phyloP scores from a whole-genome alignment of 305 asterid species.

The Fraxinus dipetala region DNA sequence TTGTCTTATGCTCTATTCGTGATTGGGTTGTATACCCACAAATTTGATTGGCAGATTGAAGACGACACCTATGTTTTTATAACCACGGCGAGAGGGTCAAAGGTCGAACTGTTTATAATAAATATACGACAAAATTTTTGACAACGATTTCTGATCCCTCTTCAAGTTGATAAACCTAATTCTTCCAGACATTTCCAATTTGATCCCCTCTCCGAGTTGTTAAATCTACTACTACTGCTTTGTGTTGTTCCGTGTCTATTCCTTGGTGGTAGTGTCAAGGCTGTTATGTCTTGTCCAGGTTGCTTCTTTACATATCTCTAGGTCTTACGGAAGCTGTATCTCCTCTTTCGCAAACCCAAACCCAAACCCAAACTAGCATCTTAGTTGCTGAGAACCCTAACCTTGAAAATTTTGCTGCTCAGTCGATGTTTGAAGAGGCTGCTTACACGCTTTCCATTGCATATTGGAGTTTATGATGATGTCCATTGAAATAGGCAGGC shows the following conservation, averaged over 20 bases:
- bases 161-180: no score
- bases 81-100: no score
- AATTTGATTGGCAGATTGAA: not conserved
- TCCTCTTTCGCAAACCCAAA: not conserved
- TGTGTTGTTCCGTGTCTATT: not conserved
- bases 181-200: not conserved
- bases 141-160: no score
- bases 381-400: not conserved
- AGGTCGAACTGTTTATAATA: no score
- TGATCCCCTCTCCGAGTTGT: not conserved
- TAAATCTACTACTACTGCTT: not conserved
- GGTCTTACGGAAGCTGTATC: not conserved
- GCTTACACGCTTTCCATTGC: not conserved
- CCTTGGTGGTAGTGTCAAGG: not conserved
- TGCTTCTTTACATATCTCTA: not conserved
- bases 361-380: not conserved
- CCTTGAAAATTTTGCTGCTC: not conserved
- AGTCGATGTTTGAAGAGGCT: not conserved
- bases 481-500: not conserved
- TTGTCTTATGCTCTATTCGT: not conserved
- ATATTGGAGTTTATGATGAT: not conserved
- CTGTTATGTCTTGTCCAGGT: not conserved
- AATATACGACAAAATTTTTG: no score
- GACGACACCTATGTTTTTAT: not conserved
- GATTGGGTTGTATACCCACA: not conserved